Percentiles rank a stretch among this genome's conserved stretches.
Conservation (phyloP, 2,329 filamentous ascomycete genomes). For the Neofusicoccum laricinum region DNA sequence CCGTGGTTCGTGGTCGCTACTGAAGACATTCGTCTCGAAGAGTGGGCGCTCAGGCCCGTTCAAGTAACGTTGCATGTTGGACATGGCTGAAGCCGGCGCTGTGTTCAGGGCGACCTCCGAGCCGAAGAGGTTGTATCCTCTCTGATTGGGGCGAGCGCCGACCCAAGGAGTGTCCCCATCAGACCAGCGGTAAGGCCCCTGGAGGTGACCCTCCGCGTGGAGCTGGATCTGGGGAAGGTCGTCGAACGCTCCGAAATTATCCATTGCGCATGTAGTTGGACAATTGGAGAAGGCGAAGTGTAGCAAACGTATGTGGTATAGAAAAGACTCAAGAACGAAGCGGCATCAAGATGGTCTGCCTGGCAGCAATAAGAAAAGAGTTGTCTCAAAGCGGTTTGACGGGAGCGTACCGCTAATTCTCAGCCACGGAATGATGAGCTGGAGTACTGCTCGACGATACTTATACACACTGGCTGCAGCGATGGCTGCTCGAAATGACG, state of each 20-base stretch:
- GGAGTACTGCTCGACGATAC: not conserved
- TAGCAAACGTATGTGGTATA: not conserved
- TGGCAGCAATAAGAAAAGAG: slow-evolving; percentile 5
- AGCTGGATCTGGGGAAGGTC: slow-evolving; percentile 27
- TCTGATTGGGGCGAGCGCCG: slow-evolving; percentile 18
- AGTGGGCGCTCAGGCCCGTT: slow-evolving; percentile 27
- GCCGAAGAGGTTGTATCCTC: slow-evolving; percentile 20
- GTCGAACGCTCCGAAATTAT: slow-evolving; percentile 11
- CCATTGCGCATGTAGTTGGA: not conserved
- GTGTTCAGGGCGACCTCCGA: slow-evolving; percentile 23
- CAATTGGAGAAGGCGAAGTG: not conserved
- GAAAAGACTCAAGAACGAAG: not conserved
- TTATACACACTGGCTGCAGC: not conserved
- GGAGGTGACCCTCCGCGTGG: slow-evolving; percentile 17
- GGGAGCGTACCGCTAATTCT: slow-evolving; percentile 3
- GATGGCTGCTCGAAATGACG: not conserved
- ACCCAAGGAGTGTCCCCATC: slow-evolving; percentile 16
- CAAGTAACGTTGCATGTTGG: slow-evolving; percentile 36
- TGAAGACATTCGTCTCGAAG: slow-evolving; percentile 26
- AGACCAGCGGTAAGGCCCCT: slow-evolving; percentile 16
- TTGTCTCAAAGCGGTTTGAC: not conserved
- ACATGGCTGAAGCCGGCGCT: slow-evolving; percentile 21
- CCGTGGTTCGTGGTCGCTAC: slow-evolving; percentile 19
- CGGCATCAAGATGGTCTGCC: slow-evolving; percentile 1
- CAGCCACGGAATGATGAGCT: not conserved